Evolutionary conservation across 768 basidiomycete species (phyloP).

Genomic region (Gloeostereum incarnatum): DNA sequence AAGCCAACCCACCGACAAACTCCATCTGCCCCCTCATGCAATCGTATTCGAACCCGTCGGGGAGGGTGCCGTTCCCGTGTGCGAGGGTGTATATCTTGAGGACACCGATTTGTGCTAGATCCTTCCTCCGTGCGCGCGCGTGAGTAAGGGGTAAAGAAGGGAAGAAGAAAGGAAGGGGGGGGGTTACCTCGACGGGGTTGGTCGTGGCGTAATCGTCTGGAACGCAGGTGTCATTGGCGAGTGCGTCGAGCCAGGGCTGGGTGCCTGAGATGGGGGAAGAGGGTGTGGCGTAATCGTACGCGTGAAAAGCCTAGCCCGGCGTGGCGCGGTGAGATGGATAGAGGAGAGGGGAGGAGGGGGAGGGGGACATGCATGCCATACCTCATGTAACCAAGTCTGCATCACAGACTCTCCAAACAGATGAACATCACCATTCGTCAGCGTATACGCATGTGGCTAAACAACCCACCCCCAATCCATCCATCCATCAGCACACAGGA

Average conservation of each 20-base stretch:
- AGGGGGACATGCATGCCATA: too few species aligned
- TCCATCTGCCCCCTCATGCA: too few species aligned
- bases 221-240: conserved; percentile 18
- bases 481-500: too few species aligned
- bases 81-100: conserved; percentile 15
- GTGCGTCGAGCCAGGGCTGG: conserved; percentile 12
- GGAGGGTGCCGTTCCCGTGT: too few species aligned
- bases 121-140: too few species aligned
- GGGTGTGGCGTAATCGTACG: conserved; percentile 19
- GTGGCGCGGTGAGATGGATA: too few species aligned
- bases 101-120: conserved; percentile 21
- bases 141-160: background rate
- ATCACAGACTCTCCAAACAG: conserved; percentile 17
- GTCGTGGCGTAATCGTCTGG: conserved; percentile 19
- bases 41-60: too few species aligned
- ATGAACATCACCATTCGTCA: conserved; percentile 21
- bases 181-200: conserved; percentile 17
- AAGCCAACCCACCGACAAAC: too few species aligned
- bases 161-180: background rate
- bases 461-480: too few species aligned
- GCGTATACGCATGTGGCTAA: conserved; percentile 18
- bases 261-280: conserved; percentile 11
- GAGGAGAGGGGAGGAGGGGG: too few species aligned
- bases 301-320: conserved; percentile 17
- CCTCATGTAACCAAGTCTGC: conserved; percentile 23